phyloP scores from a whole-genome alignment of 768 basidiomycete genomes.

The Calocera cornea region DNA sequence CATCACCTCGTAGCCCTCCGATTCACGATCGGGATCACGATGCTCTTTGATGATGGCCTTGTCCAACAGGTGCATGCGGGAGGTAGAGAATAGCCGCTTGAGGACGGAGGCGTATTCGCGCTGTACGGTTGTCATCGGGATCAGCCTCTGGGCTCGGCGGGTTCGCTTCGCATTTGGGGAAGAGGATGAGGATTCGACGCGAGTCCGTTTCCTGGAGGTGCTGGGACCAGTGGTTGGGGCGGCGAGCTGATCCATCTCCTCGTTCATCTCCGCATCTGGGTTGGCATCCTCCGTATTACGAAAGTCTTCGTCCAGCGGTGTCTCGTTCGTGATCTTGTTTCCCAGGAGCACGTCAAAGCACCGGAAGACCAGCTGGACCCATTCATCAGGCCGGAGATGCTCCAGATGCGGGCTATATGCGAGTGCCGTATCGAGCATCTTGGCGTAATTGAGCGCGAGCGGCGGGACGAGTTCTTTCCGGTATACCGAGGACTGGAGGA shows the following conservation, averaged over 20 bases:
- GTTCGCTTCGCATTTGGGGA: constrained; percentile 7
- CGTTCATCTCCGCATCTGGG: constrained; percentile 23
- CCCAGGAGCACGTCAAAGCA: constrained; percentile 67
- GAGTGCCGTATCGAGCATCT: constrained; percentile 54
- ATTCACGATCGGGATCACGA: not conserved
- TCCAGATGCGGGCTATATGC: constrained; percentile 65
- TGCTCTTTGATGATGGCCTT: constrained; percentile 24
- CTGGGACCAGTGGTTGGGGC: constrained; percentile 25
- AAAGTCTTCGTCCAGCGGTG: constrained; percentile 18
- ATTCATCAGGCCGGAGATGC: constrained; percentile 46
- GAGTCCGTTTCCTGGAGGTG: constrained; percentile 11
- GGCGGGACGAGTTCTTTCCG: constrained; percentile 42
- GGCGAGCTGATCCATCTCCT: constrained; percentile 21
- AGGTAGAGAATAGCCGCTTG: constrained; percentile 41
- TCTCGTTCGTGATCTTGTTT: constrained; percentile 30
- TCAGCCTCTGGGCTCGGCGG: constrained; percentile 24
- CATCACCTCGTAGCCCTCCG: not conserved
- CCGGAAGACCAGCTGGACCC: constrained; percentile 55
- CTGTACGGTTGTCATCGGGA: constrained; percentile 36
- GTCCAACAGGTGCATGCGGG: constrained; percentile 37
- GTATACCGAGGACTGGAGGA: constrained; percentile 45
- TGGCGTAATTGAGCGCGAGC: constrained; percentile 68
- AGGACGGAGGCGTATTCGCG: constrained; percentile 59
- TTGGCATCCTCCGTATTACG: constrained; percentile 16
- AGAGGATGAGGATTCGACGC: constrained; percentile 8